Evolutionary conservation across 345 rosid genomes (phyloP).

Genomic region (Excoecaria cochinchinensis): DNA sequence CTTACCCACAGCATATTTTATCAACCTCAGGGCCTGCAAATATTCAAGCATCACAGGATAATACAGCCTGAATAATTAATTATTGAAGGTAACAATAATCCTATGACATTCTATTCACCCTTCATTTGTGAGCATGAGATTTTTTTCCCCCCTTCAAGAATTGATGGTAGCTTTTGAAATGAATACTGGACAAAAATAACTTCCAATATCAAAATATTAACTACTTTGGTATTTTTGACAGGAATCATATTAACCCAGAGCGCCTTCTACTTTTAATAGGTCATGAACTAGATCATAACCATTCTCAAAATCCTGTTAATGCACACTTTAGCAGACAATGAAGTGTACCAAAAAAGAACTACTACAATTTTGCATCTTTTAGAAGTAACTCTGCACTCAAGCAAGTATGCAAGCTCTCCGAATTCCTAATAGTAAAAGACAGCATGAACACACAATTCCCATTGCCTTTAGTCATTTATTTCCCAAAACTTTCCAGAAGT

Average conservation of each 20-base stretch:
- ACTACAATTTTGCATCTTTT: not conserved
- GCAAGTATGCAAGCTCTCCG: not conserved
- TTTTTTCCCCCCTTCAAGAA: not conserved
- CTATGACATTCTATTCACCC: conserved; percentile 1
- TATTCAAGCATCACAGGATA: conserved; percentile 5
- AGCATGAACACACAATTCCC: not conserved
- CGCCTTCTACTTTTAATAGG: too few relatives aligned
- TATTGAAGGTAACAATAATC: not conserved
- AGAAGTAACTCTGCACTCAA: not conserved
- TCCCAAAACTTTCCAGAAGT: not conserved
- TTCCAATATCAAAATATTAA: not conserved
- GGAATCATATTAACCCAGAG: not conserved
- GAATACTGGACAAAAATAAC: not conserved
- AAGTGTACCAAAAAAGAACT: not conserved
- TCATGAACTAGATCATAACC: too few relatives aligned
- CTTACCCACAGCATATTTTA: conserved; percentile 83
- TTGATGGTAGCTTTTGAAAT: not conserved
- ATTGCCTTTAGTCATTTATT: not conserved
- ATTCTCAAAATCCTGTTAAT: not conserved
- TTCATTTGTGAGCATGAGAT: not conserved
- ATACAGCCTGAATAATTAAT: not conserved
- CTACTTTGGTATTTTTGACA: not conserved
- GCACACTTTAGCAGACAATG: not conserved
- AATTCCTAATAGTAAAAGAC: not conserved
- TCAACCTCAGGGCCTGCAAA: conserved; percentile 77